A percentile compares a stretch with the other conserved stretches of the same genome.
Evolutionary conservation across 148 eudicot species (phyloP).

Genomic region (Camellia granthamiana): DNA sequence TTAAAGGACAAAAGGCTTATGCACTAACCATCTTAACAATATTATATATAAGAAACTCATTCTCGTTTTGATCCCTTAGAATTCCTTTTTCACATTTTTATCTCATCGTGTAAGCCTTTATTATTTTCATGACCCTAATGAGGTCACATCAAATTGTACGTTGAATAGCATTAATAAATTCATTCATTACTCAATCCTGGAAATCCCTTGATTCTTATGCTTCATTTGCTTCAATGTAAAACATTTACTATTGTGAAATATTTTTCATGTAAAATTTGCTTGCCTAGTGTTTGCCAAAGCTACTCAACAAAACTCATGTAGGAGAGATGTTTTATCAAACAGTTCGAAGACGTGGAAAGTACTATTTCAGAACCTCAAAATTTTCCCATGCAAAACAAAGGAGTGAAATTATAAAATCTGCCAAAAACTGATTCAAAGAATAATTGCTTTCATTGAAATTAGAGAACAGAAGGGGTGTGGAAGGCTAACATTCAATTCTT

Average conservation of each 20-base stretch:
- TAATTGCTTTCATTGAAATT: neutral
- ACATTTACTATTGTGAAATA: neutral
- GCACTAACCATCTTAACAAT: neutral
- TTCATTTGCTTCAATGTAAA: neutral
- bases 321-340: neutral
- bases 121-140: neutral
- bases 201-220: neutral
- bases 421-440: too few species aligned
- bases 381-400: neutral
- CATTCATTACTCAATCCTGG: neutral
- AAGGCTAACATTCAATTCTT: neutral
- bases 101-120: neutral
- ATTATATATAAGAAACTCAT: neutral
- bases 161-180: neutral
- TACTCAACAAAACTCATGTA: neutral
- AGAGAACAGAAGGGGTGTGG: neutral
- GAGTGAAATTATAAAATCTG: too few species aligned
- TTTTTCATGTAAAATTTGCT: neutral
- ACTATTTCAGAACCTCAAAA: neutral
- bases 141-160: neutral
- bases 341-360: neutral
- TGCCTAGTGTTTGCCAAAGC: neutral
- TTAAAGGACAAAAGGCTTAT: neutral
- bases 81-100: neutral
- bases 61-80: neutral